phyloP scores from a whole-genome alignment of 2,329 filamentous ascomycete species.

The Cercospora citrullina region DNA sequence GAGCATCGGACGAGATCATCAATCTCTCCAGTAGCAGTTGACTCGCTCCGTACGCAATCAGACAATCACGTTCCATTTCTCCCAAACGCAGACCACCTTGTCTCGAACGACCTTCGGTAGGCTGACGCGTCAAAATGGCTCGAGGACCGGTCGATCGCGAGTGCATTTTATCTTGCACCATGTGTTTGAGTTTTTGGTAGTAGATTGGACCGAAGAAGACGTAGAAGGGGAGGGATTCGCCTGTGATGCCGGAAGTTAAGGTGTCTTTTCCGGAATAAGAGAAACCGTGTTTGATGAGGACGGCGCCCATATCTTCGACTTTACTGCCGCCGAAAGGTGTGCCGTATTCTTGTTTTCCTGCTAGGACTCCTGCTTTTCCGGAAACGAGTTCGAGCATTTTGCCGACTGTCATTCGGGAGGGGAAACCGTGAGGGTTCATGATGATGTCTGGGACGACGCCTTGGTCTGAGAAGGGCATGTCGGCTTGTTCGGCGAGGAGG shows the following conservation, averaged over 20 bases:
- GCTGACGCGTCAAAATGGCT: slow-evolving; percentile 90
- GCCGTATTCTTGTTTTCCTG: slow-evolving; percentile 84
- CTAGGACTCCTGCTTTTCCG: slow-evolving; percentile 87
- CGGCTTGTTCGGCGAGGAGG: slow-evolving; percentile 93
- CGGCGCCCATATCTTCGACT: slow-evolving; percentile 83
- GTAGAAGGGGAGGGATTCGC: slow-evolving; percentile 89
- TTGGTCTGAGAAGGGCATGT: slow-evolving; percentile 90
- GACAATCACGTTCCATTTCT: slow-evolving; percentile 98
- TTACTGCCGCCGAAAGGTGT: slow-evolving; percentile 82
- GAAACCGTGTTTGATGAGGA: slow-evolving; percentile 85
- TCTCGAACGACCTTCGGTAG: slow-evolving; percentile 89
- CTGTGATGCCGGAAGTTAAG: slow-evolving; percentile 91
- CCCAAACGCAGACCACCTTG: slow-evolving; percentile 90
- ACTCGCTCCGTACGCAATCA: slow-evolving; percentile 94
- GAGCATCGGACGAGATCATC: slow-evolving; percentile 91
- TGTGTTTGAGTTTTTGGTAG: slow-evolving; percentile 99
- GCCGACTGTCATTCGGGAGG: slow-evolving; percentile 97
- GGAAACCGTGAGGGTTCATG: slow-evolving; percentile 99
- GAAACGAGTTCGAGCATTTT: slow-evolving; percentile 95
- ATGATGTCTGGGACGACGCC: slow-evolving; percentile 97
- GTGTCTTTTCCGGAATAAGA: slow-evolving; percentile 97
- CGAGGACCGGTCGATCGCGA: slow-evolving; percentile 85
- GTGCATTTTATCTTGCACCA: slow-evolving; percentile 99
- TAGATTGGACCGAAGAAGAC: slow-evolving; percentile 99
- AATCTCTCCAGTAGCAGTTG: slow-evolving; percentile 89